A percentile compares a stretch with the other conserved stretches of the same genome.
These are phyloP conservation scores for Trametes pubescens DNA, from an alignment of 1,284 basidiomycete species.

Conservation along the genomic window DNA sequence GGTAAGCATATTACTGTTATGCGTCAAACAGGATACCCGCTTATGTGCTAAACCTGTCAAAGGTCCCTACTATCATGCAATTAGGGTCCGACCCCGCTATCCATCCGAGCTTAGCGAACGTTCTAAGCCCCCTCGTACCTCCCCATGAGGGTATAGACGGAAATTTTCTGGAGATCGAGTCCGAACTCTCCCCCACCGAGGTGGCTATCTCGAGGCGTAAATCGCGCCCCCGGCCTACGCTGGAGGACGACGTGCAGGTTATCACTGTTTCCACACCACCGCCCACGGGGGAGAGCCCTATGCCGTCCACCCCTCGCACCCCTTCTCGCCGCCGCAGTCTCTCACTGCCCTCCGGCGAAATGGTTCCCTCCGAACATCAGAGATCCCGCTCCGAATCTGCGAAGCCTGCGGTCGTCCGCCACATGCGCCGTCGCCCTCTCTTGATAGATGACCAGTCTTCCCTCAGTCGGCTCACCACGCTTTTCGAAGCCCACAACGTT, in stretches of 20 bases:
- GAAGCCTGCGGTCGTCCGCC: conserved; percentile 33
- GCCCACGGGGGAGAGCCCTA: conserved; percentile 23
- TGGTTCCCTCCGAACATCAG: conserved; percentile 26
- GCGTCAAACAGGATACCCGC: not conserved
- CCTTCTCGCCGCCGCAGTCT: conserved; percentile 30
- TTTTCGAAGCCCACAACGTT: conserved; percentile 49
- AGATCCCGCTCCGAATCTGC: conserved; percentile 29
- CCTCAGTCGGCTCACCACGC: conserved; percentile 48
- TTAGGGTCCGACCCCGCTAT: conserved; percentile 18
- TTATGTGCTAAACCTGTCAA: not conserved
- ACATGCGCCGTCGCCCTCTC: conserved; percentile 47
- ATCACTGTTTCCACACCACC: conserved; percentile 25
- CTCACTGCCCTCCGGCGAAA: conserved; percentile 27
- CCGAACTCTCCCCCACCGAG: conserved; percentile 29
- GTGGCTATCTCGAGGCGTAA: conserved; percentile 14
- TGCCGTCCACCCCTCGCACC: conserved; percentile 29
- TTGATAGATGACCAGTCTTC: conserved; percentile 52
- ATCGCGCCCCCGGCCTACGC: conserved; percentile 38
- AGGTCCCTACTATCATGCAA: conserved; percentile 33
- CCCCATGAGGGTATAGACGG: conserved; percentile 37
- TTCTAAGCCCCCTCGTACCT: conserved; percentile 35
- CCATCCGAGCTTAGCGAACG: conserved; percentile 7
- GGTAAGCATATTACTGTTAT: conserved; percentile 8
- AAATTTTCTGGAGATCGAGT: conserved; percentile 25
- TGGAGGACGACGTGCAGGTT: conserved; percentile 19